These are phyloP conservation scores for Clitoria ternatea DNA, from an alignment of 306 rosid species.

Conservation along the genomic window DNA sequence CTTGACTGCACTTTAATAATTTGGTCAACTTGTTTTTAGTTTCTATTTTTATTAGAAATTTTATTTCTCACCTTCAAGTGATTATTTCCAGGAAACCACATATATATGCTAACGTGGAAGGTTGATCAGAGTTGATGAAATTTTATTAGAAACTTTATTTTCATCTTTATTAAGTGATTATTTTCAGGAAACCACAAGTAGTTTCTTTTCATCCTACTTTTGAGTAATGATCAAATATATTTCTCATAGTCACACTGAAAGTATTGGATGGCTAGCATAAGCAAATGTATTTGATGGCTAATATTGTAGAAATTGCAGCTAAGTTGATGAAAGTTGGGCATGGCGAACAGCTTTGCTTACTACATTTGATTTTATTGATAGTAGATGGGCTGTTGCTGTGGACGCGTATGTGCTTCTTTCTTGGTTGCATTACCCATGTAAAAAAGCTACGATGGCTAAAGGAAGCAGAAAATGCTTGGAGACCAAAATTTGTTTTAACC, in stretches of 20 bases:
- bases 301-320: constrained; percentile 34
- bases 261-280: no score
- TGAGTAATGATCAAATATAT: constrained; percentile 6
- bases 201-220: constrained; percentile 17
- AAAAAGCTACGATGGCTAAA: background rate
- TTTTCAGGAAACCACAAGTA: constrained; percentile 61
- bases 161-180: no score
- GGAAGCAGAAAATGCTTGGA: background rate
- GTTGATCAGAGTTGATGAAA: no score
- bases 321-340: constrained; percentile 58
- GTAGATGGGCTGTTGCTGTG: constrained; percentile 61
- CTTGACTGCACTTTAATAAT: no score
- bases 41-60: background rate
- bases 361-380: constrained; percentile 62
- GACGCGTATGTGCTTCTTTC: constrained; percentile 47
- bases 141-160: no score
- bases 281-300: constrained; percentile 6
- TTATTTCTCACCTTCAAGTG: background rate
- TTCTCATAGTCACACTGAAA: constrained; percentile 21
- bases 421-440: constrained; percentile 18
- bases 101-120: constrained; percentile 5
- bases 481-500: constrained; percentile 9
- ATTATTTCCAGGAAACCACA: background rate
- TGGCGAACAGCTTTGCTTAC: constrained; percentile 61
- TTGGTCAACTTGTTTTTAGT: background rate